These are phyloP conservation scores for Sideroxylon spinosum DNA, from an alignment of 179 eudicot species.

Conservation along the genomic window DNA sequence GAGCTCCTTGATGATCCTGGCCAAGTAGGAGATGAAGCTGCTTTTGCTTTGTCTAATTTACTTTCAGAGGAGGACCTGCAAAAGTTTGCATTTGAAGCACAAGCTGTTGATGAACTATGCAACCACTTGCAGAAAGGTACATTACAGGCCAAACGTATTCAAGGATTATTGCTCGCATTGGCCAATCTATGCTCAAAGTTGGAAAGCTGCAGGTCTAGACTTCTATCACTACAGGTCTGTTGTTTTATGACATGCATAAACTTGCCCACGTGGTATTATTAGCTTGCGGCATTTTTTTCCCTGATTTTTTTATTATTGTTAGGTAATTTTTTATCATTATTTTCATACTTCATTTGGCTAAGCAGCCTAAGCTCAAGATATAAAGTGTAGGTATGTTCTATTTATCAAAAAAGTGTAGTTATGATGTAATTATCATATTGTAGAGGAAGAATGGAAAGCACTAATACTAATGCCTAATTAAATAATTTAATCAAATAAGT, in stretches of 20 bases:
- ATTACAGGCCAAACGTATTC: conserved; percentile 56
- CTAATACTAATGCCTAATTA: neutral
- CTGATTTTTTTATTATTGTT: neutral
- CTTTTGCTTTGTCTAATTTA: conserved; percentile 71
- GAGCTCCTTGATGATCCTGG: conserved; percentile 93
- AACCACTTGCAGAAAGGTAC: conserved; percentile 42
- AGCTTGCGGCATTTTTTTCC: neutral
- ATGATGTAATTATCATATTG: neutral
- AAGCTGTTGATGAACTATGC: conserved; percentile 60
- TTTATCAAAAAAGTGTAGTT: neutral
- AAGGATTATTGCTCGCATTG: conserved; percentile 77
- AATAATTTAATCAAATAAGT: neutral
- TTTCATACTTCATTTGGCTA: neutral
- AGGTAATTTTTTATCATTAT: neutral
- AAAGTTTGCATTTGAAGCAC: conserved; percentile 74
- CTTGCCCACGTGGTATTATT: neutral
- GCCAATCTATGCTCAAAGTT: conserved; percentile 74
- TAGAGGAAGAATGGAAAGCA: neutral
- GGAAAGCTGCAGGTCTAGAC: conserved; percentile 79
- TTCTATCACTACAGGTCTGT: conserved; percentile 78
- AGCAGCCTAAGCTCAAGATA: conserved; percentile 1
- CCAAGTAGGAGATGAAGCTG: conserved; percentile 98
- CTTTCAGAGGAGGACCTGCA: conserved; percentile 73
- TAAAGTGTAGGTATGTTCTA: neutral
- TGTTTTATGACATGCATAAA: conserved; percentile 6